Percentiles rank a stretch among this genome's conserved stretches.
Evolutionary conservation across 2,329 filamentous ascomycete species (phyloP).

Genomic region (Eurotiales sp.): DNA sequence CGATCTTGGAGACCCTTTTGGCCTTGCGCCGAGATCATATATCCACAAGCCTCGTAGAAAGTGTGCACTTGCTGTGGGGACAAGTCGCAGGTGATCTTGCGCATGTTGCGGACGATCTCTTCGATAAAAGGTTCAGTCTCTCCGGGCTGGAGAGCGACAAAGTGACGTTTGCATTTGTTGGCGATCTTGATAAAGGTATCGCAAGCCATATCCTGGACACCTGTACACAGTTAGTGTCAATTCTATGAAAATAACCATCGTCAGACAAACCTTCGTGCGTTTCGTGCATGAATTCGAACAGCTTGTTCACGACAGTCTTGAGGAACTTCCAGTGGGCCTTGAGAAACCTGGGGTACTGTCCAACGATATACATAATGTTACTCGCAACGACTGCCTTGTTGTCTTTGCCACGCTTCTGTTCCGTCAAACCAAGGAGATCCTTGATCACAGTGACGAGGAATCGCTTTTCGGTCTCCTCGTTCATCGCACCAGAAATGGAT

Average conservation of each 20-base stretch:
- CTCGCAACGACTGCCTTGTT: slow-evolving; percentile 99
- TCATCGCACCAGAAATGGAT: slow-evolving; percentile 98
- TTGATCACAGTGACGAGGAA: slow-evolving; percentile 99
- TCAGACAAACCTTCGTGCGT: slow-evolving; percentile 77
- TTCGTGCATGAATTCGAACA: slow-evolving; percentile 99
- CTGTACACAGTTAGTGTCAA: slow-evolving; percentile 36
- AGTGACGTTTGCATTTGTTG: slow-evolving; percentile 94
- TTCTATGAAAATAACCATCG: background rate
- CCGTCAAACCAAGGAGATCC: slow-evolving; percentile 89
- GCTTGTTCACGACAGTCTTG: slow-evolving; percentile 98
- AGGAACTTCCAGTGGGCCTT: slow-evolving; percentile 99
- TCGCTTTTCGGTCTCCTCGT: slow-evolving; percentile 97
- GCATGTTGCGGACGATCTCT: slow-evolving; percentile 93
- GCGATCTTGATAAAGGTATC: slow-evolving; percentile 99
- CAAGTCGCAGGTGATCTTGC: slow-evolving; percentile 91
- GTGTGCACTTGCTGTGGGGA: slow-evolving; percentile 97
- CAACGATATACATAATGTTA: slow-evolving; percentile 99
- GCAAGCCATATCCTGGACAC: slow-evolving; percentile 99
- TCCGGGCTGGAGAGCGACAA: slow-evolving; percentile 90
- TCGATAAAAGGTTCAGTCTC: slow-evolving; percentile 97
- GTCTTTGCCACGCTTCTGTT: slow-evolving; percentile 99
- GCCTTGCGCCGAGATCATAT: slow-evolving; percentile 97
- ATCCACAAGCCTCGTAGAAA: slow-evolving; percentile 97
- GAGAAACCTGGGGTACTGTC: slow-evolving; percentile 94
- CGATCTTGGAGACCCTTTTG: slow-evolving; percentile 93